Evolutionary conservation across 192 early-diverging fungal species (phyloP).

Genomic region (Borealophlyctis nickersoniae): DNA sequence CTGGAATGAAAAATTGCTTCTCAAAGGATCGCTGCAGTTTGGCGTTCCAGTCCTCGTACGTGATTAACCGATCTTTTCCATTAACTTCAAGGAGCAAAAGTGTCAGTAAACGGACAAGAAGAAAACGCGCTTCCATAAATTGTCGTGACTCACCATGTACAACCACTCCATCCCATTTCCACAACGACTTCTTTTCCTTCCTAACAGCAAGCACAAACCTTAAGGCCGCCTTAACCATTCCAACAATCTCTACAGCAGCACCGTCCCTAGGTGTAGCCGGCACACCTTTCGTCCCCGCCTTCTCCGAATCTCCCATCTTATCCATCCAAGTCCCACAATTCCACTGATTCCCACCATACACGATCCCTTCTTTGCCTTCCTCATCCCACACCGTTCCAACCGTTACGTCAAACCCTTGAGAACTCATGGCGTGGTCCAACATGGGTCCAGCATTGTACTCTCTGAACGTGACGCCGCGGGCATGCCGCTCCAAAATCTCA

Average conservation of each 20-base stretch:
- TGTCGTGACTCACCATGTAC: slow-evolving; percentile 43
- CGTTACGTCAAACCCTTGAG: slow-evolving; percentile 84
- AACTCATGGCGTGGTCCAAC: slow-evolving; percentile 89
- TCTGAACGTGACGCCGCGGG: slow-evolving; percentile 82
- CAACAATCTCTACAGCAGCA: slow-evolving; percentile 86
- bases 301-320: slow-evolving; percentile 85
- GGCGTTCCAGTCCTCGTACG: slow-evolving; percentile 75
- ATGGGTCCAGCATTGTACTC: slow-evolving; percentile 91
- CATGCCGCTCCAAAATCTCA: slow-evolving; percentile 90
- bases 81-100: slow-evolving; percentile 21
- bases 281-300: slow-evolving; percentile 86
- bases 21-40: slow-evolving; percentile 83
- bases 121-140: too few relatives aligned
- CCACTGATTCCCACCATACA: slow-evolving; percentile 81
- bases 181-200: slow-evolving; percentile 16
- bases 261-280: slow-evolving; percentile 95
- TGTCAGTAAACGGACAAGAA: slow-evolving; percentile 8
- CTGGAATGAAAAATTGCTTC: slow-evolving; percentile 85
- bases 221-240: slow-evolving; percentile 80
- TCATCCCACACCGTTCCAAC: slow-evolving; percentile 66
- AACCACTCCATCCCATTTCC: slow-evolving; percentile 44
- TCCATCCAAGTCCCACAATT: slow-evolving; percentile 99
- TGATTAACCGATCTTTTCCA: slow-evolving; percentile 37
- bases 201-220: slow-evolving; percentile 68
- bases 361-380: slow-evolving; percentile 61